phyloP scores from a whole-genome alignment of 805 yeast species.

The Metschnikowia chrysomelidarum region DNA sequence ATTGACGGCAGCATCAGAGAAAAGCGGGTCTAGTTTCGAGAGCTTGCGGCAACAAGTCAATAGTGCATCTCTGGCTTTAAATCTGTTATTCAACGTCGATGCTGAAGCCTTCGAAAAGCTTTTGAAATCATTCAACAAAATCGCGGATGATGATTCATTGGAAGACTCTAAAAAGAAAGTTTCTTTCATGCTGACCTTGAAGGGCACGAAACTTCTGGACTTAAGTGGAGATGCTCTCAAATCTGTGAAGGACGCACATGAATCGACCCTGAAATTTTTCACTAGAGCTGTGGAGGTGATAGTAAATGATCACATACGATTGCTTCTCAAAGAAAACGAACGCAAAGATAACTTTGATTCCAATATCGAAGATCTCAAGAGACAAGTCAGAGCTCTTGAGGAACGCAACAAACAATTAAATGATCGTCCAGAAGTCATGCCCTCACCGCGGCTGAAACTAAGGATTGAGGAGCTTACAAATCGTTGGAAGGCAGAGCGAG shows the following conservation, averaged over 20 bases:
- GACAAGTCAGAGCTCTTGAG: slow-evolving; percentile 18
- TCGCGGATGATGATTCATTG: slow-evolving; percentile 58
- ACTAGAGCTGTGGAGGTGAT: slow-evolving; percentile 60
- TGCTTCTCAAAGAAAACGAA: slow-evolving; percentile 36
- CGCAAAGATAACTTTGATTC: slow-evolving; percentile 2
- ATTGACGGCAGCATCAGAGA: slow-evolving; percentile 17
- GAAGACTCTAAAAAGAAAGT: slow-evolving; percentile 57
- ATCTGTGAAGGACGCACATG: slow-evolving; percentile 32
- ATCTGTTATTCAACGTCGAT: slow-evolving; percentile 41
- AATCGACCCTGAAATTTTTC: slow-evolving; percentile 52
- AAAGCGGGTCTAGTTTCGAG: slow-evolving; percentile 19
- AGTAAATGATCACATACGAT: slow-evolving; percentile 52
- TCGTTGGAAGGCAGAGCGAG: slow-evolving; percentile 71
- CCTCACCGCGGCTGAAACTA: slow-evolving; percentile 40
- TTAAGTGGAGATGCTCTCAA: slow-evolving; percentile 2
- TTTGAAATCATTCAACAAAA: slow-evolving; percentile 49
- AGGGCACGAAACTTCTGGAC: slow-evolving; percentile 9
- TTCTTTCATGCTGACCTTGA: slow-evolving; percentile 33
- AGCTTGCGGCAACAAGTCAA: slow-evolving; percentile 3
- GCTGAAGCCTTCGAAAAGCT: slow-evolving; percentile 48
- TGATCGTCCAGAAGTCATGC: slow-evolving; percentile 19
- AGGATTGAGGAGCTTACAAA: slow-evolving; percentile 61
- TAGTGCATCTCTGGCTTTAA: slow-evolving; percentile 22
- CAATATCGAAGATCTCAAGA: slow-evolving; percentile 23
- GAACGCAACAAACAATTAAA: slow-evolving; percentile 28